Base-by-base conservation (phyloP, 2,329 filamentous ascomycete species). In the Fusarium kyushuense region DNA sequence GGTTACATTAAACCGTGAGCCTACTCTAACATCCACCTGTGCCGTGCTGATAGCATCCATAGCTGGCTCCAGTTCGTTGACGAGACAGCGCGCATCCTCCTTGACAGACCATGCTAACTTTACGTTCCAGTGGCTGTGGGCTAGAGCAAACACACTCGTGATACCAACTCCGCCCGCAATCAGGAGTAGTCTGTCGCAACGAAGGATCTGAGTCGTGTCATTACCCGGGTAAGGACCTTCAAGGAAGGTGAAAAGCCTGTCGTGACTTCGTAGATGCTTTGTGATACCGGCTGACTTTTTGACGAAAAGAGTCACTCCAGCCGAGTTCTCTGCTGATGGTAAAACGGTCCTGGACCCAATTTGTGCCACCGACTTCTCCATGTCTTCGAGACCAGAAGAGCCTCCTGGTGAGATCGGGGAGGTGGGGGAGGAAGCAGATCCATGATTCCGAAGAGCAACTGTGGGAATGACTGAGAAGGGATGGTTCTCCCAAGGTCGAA, bases 401-500 rank as follows among this genome's bases (percentile, higher is more conserved):
- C 38, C 56, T 1, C 56, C 56, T 0, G 46, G 58, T 0, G 58
- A 62, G 11, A 23, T 46, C 5, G 58, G 58, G 0, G 58, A 61
- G 0, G 47, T 30, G 2, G 46, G 40, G 0, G 40, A 41, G 1
- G 23, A 32, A 1, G 47, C 21, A 0, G 12, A 19, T 19, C 33
- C 58, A 3, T 59, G 56, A 1, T 32, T 30, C 0, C 58, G 46
- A 14, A 62, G 47, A 13, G 40, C 58, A 33, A 62, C 56, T 1
- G 56, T 62, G 1, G 58, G 57, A 9, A 62, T 62, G 8, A 62
- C 47, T 0, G 58, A 62, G 46, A 62, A 62, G 2, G 58, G 58
- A 4, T 62, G 58, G 6, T 62, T 62, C 12, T 62, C 58, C 58
- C 58, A 62, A 1, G 58, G 58, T 3, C 58, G 29, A 35, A 62